Evolutionary conservation across 805 yeast genomes (phyloP), one percentile per base, ranked within the genome.

Genomic region (Metschnikowia henanensis): DNA sequence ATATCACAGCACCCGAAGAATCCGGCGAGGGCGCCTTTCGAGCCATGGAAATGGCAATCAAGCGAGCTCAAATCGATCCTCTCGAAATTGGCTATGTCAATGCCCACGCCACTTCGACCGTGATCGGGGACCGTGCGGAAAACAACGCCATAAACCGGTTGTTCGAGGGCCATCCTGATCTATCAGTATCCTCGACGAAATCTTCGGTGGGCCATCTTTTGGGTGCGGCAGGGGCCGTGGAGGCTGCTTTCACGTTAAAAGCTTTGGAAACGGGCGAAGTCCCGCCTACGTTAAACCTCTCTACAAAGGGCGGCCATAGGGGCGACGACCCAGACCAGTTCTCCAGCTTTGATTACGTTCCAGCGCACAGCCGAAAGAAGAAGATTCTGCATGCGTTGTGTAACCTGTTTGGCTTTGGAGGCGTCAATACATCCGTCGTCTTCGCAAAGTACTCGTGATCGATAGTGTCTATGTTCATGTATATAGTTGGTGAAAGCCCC

Each of bases 351-450:
- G 82, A 86, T 57, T 85, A 84, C 53, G 83, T 84, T 6, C 75
- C 79, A 1, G 66, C 77, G 26, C 50, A 56, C 10, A 71, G 85
- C 8, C 57, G 68, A 33, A 39, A 52, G 12, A 69, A 61, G 19
- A 55, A 61, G 2, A 59, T 86, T 4, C 56, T 75, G 3, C 73
- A 77, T 50, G 97, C 92, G 0, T 49, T 94, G 54, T 80, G 89
- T 37, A 94, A 94, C 59, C 88, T 97, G 55, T 92, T 95, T 67
- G 99, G 99, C 0, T 94, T 94, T 68, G 99, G 99, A 6, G 99
- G 99, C 7, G 88, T 95, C 5, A 94, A 94, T 62, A 84, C 95
- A 6, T 76, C 95, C 2, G 57, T 94, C 2, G 73, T 82, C 33
- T 77, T 83, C 40, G 49, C 57, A 1, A 57, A 23, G 26, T 23